Evolutionary conservation across 768 basidiomycete species (phyloP), one percentile per base, ranked within the genome.

Genomic region (Gloeophyllum trabeum): DNA sequence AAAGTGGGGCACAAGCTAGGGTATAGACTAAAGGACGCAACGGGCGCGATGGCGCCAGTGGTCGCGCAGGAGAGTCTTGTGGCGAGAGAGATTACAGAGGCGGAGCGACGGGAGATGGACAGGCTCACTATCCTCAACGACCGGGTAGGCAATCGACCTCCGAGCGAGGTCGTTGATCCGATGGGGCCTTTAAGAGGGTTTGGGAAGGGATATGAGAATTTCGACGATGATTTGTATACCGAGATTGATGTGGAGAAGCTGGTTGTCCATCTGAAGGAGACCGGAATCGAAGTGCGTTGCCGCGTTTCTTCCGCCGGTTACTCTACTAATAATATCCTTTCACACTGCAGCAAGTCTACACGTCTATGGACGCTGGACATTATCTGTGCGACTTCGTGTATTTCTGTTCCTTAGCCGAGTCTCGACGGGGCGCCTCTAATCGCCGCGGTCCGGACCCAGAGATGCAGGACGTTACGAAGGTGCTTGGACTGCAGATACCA

Each of bases 381-480:
- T 87, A 77, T 56, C 60, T 85, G 7, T 82, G 79, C 54, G 83
- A 86, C 60, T 86, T 80, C 56, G 71, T 80, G 45, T 83, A 80
- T 55, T 87, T 81, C 51, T 79, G 80, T 53, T 83, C 81, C 6
- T 67, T 85, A 22, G 80, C 81, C 4, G 82, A 84, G 54, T 69
- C 74, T 20, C 73, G 69, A 52, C 72, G 78, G 28, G n/a, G n/a
- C n/a, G n/a, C n/a, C n/a, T n/a, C n/a, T n/a, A n/a, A n/a, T n/a
- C 28, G 28, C 28, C n/a, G n/a, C n/a, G n/a, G n/a, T n/a, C n/a
- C n/a, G n/a, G n/a, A n/a, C n/a, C n/a, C n/a, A n/a, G n/a, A n/a
- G n/a, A n/a, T n/a, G n/a, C 28, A 32, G 16, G 28, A 32, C 16
- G n/a, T n/a, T n/a, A 60, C 58, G 20, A 66, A 61, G 40, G 79